Evolutionary conservation across 148 eudicot species (phyloP).

Genomic region (Fallopia convolvulus): DNA sequence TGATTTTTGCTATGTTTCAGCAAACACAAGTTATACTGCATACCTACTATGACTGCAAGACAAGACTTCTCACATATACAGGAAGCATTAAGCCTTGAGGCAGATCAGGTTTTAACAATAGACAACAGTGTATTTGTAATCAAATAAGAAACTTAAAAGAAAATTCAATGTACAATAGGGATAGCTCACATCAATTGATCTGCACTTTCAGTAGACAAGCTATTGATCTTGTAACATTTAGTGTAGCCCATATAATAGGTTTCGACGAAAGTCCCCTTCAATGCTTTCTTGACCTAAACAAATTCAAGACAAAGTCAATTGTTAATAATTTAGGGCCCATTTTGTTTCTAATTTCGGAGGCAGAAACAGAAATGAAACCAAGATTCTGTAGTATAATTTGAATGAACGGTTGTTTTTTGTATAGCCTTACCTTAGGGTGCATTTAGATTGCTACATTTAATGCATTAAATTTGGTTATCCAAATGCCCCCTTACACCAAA

Average conservation of each 20-base stretch:
- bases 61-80: neutral
- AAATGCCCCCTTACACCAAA: no score
- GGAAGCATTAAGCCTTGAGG: neutral
- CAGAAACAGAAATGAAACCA: neutral
- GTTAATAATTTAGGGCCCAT: neutral
- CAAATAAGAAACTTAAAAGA: neutral
- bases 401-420: neutral
- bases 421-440: no score
- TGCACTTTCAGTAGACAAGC: constrained; percentile 13
- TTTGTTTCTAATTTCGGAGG: neutral
- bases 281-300: constrained; percentile 28
- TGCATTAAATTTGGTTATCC: no score
- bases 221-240: constrained; percentile 14
- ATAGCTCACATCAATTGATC: constrained; percentile 12
- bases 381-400: neutral
- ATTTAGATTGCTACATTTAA: no score
- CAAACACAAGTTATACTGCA: neutral
- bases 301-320: neutral
- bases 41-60: neutral
- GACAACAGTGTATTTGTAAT: neutral
- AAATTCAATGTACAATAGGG: neutral
- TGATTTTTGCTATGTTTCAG: neutral
- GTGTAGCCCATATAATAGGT: constrained; percentile 25
- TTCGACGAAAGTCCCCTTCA: constrained; percentile 31
- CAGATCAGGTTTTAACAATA: neutral